Base-by-base conservation (phyloP, 495 filamentous ascomycete species). In the Chaetomium fimeti region DNA sequence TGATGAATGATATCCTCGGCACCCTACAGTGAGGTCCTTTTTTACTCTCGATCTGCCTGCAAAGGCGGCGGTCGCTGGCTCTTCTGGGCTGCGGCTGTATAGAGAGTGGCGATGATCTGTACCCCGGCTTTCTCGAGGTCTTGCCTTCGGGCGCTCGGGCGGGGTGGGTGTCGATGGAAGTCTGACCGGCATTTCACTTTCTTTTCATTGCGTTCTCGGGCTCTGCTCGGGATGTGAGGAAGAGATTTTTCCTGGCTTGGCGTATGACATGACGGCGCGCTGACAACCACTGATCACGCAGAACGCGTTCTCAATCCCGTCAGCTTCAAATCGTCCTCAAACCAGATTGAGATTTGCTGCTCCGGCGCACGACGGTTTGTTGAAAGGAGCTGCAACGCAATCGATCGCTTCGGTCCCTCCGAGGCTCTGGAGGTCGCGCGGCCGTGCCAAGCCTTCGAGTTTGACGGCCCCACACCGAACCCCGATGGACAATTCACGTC, bases 31-130 rank as follows among this genome's bases (percentile, higher is more conserved):
- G 82, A 86, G 80, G 59, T 68, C 67, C 57, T 71, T 73, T 74
- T 74, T 78, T 77, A 77, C 77, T 81, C 72, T 83, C 78, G 79
- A 47, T 63, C 77, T 82, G 76, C 73, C 78, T 75, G 80, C 75
- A 78, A 82, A 77, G 79, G 74, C 68, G 79, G 79, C 80, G 78
- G 76, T 73, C 59, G 25, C 22, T 59, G 66, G 69, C 69, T 66
- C 52, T 68, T n/a, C n/a, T 62, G 68, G 29, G 65, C 62, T 52
- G 62, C 32, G 66, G 70, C 74, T 80, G 81, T 84, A 82, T 80
- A 83, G 79, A 82, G 80, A 82, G 82, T 83, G 82, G 79, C 82
- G 80, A 86, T 85, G 83, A 86, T 85, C 83, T 85, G 82, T 72
- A 82, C 82, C 83, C 82, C 69, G 82, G 60, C 60, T 75, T 73